Evolutionary conservation across 345 rosid species (phyloP), one percentile per base, ranked within the genome.

Genomic region (Dipteronia dyeriana): DNA sequence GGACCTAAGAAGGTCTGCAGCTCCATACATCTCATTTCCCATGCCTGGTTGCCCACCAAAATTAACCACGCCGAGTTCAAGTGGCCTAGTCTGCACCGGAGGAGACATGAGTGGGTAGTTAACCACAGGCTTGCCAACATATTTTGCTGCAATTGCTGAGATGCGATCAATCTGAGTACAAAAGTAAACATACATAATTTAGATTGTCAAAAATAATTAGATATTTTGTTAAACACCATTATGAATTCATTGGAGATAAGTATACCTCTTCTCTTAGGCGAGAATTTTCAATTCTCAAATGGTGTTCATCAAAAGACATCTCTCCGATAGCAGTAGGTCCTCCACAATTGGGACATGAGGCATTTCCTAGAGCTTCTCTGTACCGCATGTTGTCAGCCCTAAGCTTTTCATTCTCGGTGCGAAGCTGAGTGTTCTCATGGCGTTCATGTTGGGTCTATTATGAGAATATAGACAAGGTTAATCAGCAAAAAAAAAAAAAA

Each of bases 261-360:
- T 70, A 34, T 34, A 96, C 99, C 97, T 96, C 99, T 85, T 96
- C 98, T 77, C 98, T 84, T 74, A 96, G 63, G 49, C 94, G 87
- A 43, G 91, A 89, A 84, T 96, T 96, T 84, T 96, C 99, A 34
- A 94, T 88, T 25, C 98, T 89, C 53, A 96, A 76, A 78, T 96
- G 97, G 74, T 96, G 99, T 80, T 96, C 99, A 59, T 92, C 97
- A 66, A 90, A 92, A 14, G 99, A 94, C 97, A 94, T 94, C 70
- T 96, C 97, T 41, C 98, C 99, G 12, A 96, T 80, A 26, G 97
- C 90, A 0, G 99, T 94, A 2, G 97, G 97, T 19, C 99, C 98
- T 43, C 99, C 98, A 66, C 99, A 96, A 64, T 86, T 96, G 54
- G 98, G 99, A 78, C 99, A 96, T 1, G 98, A 89, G 70, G 98